Evolutionary conservation across 768 basidiomycete genomes (phyloP).

Genomic region (Piloderma croceum): DNA sequence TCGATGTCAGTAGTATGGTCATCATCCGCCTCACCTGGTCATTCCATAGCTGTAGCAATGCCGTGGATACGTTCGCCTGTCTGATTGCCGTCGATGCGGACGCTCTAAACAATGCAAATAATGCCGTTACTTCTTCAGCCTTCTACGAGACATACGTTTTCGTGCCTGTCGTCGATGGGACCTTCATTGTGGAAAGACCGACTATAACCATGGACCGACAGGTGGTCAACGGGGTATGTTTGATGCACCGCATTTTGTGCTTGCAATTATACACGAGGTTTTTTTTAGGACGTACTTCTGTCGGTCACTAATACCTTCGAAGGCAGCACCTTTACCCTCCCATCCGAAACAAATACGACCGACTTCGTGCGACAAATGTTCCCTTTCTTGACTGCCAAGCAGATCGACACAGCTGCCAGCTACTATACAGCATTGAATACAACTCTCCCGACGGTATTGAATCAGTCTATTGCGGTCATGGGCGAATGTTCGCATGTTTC

Average conservation of each 20-base stretch:
- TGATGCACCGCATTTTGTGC: slow-evolving; percentile 12
- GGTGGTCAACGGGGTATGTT: slow-evolving; percentile 28
- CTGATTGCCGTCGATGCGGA: slow-evolving; percentile 16
- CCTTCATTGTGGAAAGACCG: slow-evolving; percentile 29
- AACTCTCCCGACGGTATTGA: slow-evolving; percentile 9
- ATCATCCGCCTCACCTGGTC: too few relatives aligned
- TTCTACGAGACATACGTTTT: slow-evolving; percentile 28
- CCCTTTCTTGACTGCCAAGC: slow-evolving; percentile 14
- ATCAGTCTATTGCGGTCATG: slow-evolving; percentile 19
- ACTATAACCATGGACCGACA: slow-evolving; percentile 23
- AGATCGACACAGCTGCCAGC: slow-evolving; percentile 9
- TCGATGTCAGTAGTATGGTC: too few relatives aligned
- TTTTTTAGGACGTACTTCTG: slow-evolving; percentile 23
- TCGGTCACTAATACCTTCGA: slow-evolving; percentile 27
- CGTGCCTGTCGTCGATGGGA: slow-evolving; percentile 33
- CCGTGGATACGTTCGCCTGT: slow-evolving; percentile 10
- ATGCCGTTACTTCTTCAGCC: slow-evolving; percentile 16
- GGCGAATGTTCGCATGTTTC: slow-evolving; percentile 20
- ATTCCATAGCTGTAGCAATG: slow-evolving; percentile 21
- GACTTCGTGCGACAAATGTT: slow-evolving; percentile 21
- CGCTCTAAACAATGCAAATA: slow-evolving; percentile 23
- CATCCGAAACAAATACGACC: slow-evolving; percentile 13
- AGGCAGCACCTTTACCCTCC: slow-evolving; percentile 24
- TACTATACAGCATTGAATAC: slow-evolving; percentile 15
- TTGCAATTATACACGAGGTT: slow-evolving; percentile 33